Evolutionary conservation across 306 rosid species (phyloP).

Genomic region (Casuarina equisetifolia): DNA sequence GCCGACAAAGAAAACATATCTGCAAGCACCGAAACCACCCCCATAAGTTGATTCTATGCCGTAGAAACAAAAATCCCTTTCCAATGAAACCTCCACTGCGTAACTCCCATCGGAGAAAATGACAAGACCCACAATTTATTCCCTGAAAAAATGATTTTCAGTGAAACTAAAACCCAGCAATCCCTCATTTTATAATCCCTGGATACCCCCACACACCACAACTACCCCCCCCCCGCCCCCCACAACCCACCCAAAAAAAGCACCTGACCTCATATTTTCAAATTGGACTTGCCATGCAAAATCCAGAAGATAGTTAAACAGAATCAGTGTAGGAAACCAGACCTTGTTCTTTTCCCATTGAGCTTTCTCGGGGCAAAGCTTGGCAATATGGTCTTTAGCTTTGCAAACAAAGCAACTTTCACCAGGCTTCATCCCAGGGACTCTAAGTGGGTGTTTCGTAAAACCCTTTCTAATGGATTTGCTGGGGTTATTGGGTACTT

Average conservation of each 20-base stretch:
- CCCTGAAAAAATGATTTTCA: not conserved
- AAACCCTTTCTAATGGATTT: constrained; percentile 33
- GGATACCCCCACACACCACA: not conserved
- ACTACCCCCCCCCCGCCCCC: no score
- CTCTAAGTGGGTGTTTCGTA: constrained; percentile 66
- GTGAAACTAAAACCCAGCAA: not conserved
- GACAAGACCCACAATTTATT: not conserved
- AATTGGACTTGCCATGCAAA: not conserved
- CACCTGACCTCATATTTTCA: no score
- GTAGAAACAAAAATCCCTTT: constrained; percentile 2
- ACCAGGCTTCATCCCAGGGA: constrained; percentile 97
- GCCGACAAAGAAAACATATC: constrained; percentile 88
- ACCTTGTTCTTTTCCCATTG: constrained; percentile 83
- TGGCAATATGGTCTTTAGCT: constrained; percentile 73
- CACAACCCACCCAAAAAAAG: not conserved
- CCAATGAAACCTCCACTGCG: not conserved
- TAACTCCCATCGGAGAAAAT: not conserved
- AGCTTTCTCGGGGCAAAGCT: constrained; percentile 65
- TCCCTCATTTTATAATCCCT: not conserved
- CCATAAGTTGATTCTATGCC: not conserved
- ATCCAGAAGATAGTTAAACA: not conserved
- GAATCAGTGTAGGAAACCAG: not conserved
- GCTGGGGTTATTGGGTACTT: constrained; percentile 30
- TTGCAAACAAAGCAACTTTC: constrained; percentile 86
- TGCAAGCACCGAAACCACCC: constrained; percentile 30